A percentile compares a stretch with the other conserved stretches of the same genome.
Conservation (phyloP, 2,329 filamentous ascomycete species). For the Colletotrichum australisinense region DNA sequence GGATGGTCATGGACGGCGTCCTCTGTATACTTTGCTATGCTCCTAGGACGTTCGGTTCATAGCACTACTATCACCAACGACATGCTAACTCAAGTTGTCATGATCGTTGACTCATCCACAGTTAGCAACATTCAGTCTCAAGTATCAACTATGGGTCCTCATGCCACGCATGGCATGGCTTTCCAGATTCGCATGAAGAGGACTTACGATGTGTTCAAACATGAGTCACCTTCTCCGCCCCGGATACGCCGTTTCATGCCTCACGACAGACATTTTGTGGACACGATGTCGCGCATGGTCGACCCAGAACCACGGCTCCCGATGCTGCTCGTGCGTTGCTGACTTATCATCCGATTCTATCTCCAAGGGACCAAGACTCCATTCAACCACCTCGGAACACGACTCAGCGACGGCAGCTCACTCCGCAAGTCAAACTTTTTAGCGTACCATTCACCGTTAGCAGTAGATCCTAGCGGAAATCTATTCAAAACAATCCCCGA, state of each 20-base stretch:
- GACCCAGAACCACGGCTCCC: neutral
- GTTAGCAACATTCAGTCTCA: neutral
- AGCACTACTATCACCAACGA: neutral
- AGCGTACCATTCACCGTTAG: neutral
- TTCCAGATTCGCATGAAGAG: neutral
- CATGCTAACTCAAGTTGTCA: neutral
- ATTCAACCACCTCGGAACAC: neutral
- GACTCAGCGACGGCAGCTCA: neutral
- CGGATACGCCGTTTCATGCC: conserved; percentile 15
- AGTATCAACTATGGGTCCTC: neutral
- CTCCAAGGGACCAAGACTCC: neutral
- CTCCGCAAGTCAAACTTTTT: neutral
- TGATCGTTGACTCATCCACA: neutral
- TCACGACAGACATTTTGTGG: neutral
- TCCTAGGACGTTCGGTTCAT: neutral
- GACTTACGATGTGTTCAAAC: neutral
- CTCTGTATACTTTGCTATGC: neutral
- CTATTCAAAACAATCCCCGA: neutral
- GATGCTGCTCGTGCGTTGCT: neutral
- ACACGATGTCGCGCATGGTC: neutral
- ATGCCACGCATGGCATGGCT: neutral
- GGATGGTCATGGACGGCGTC: neutral
- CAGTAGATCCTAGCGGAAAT: neutral
- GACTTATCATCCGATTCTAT: neutral
- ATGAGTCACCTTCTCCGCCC: conserved; percentile 9